Base-by-base conservation (phyloP, 2,329 filamentous ascomycete genomes). In the Fusarium sacchari region DNA sequence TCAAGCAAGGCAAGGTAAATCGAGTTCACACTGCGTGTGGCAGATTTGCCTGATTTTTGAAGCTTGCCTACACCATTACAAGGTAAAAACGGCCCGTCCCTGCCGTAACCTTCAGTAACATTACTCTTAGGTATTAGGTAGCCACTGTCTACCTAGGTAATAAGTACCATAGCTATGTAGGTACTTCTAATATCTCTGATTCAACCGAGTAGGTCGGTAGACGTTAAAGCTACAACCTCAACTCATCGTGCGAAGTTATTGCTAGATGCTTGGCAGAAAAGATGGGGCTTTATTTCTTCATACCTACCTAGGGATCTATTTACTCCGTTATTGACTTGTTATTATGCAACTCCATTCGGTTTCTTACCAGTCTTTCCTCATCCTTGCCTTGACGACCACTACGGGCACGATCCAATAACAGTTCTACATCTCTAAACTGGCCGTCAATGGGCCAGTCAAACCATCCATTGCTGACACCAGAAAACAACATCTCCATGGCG, bases 11-110 rank as follows among this genome's bases (percentile, higher is more conserved):
- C 14, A 14, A 24, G 30, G n/a, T n/a, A 32, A 39, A 58, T 50
- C 60, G 28, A 62, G 69, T 60, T 67, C 30, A 57, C 32, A 24
- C 44, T 68, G 64, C 60, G 60, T 55, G 49, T 56, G 40, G 26
- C 50, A 46, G 55, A 28, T 55, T 46, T 50, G n/a, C 47, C 47
- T 50, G 17, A 36, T 59, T 24, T 49, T 39, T 22, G 37, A 58
- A 57, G 18, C 37, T 49, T 55, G 43, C 47, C 26, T 46, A 52
- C 37, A 47, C 50, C 62, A 56, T 74, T 50, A 46, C 47, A 42
- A 46, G 58, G 28, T 32, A 14, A 50, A 34, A 42, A 49, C 59
- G 63, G 59, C 46, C 71, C 63, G 68, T 71, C 52, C 49, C 55
- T 58, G 30, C 58, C 47, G 40, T 22, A n/a, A 44, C 44, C 36